These are phyloP conservation scores for Ophiostoma ips DNA, from an alignment of 2,329 filamentous ascomycete species.

Conservation along the genomic window DNA sequence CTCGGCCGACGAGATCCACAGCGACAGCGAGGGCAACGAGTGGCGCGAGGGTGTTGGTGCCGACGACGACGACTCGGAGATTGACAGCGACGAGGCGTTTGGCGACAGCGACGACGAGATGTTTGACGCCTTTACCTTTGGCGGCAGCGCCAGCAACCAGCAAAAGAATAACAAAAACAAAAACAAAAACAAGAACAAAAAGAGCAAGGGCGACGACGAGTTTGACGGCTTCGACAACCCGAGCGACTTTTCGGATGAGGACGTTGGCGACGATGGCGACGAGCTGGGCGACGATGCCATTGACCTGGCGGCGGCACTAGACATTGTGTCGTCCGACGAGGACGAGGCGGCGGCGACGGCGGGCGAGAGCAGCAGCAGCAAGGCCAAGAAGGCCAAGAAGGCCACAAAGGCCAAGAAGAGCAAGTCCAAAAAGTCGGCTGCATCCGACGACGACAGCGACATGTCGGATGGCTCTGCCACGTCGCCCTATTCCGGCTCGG, in stretches of 20 bases:
- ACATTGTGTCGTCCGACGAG: constrained; percentile 39
- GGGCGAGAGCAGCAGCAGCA: background rate
- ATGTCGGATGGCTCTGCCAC: constrained; percentile 12
- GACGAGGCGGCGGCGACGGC: constrained; percentile 27
- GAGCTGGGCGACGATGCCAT: constrained; percentile 46
- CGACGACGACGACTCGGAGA: constrained; percentile 48
- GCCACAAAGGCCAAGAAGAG: constrained; percentile 23
- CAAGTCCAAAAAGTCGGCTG: constrained; percentile 34
- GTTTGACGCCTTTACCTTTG: constrained; percentile 58
- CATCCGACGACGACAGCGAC: constrained; percentile 21
- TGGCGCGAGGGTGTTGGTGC: constrained; percentile 60
- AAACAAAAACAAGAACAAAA: constrained; percentile 26
- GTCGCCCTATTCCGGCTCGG: constrained; percentile 22
- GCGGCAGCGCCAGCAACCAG: constrained; percentile 27
- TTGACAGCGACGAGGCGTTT: constrained; percentile 66
- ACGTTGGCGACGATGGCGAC: constrained; percentile 35
- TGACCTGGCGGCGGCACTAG: constrained; percentile 42
- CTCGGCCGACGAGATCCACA: constrained; percentile 55
- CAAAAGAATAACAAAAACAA: constrained; percentile 21
- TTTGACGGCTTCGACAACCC: constrained; percentile 36
- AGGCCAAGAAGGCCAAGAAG: constrained; percentile 18
- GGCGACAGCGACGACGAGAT: constrained; percentile 76
- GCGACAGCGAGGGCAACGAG: constrained; percentile 73
- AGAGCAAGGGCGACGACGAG: constrained; percentile 33
- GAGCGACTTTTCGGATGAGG: background rate